phyloP scores from a whole-genome alignment of 2,329 filamentous ascomycete genomes.

The Curvularia lunata region DNA sequence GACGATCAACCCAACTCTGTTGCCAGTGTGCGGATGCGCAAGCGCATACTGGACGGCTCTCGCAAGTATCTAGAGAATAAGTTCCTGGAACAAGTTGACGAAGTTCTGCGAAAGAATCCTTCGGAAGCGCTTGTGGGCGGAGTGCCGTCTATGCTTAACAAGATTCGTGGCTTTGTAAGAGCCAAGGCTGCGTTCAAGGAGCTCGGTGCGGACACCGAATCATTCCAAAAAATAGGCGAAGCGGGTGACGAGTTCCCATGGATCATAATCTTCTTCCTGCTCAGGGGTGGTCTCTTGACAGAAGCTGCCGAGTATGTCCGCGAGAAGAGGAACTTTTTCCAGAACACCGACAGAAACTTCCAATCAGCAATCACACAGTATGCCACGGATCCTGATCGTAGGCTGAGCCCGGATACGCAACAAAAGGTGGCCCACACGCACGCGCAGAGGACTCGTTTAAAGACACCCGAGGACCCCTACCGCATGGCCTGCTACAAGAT shows the following conservation, averaged over 20 bases:
- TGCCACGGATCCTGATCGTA: conserved; percentile 74
- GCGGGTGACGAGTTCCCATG: conserved; percentile 80
- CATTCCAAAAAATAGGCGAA: conserved; percentile 73
- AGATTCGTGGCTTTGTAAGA: conserved; percentile 90
- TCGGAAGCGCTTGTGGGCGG: conserved; percentile 89
- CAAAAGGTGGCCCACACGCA: conserved; percentile 91
- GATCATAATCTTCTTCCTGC: conserved; percentile 90
- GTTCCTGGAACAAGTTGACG: conserved; percentile 80
- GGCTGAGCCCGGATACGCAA: conserved; percentile 78
- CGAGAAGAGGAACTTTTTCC: conserved; percentile 81
- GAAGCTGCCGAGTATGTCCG: conserved; percentile 90
- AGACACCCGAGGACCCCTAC: conserved; percentile 89
- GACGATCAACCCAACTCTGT: conserved; percentile 73
- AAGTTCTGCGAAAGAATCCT: conserved; percentile 79
- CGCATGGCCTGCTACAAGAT: conserved; percentile 98
- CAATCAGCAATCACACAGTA: conserved; percentile 86
- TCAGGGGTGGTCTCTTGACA: conserved; percentile 81
- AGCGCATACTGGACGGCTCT: conserved; percentile 79
- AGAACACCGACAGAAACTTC: conserved; percentile 89
- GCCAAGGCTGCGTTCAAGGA: conserved; percentile 81
- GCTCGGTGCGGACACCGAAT: conserved; percentile 78
- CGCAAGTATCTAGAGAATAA: conserved; percentile 79
- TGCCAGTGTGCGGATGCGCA: conserved; percentile 71
- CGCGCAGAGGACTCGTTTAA: conserved; percentile 81
- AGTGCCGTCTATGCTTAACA: conserved; percentile 84